phyloP scores from a whole-genome alignment of 371 early-diverging fungal species.

The Mucor plumbeus region DNA sequence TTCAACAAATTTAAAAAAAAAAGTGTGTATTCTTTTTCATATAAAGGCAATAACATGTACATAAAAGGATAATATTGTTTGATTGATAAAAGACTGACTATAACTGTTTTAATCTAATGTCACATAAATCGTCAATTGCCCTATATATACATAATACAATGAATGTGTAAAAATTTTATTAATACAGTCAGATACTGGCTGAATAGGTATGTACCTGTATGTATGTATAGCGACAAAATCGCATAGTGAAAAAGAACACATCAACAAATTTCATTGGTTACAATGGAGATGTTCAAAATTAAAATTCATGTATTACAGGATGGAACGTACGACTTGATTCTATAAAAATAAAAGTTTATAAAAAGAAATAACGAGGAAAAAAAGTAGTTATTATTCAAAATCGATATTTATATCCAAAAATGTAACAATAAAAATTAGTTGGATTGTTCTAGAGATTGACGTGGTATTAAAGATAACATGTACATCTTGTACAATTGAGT shows the following conservation, averaged over 20 bases:
- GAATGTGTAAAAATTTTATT: too few species aligned
- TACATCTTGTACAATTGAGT: too few species aligned
- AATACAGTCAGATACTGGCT: too few species aligned
- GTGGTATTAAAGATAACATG: too few species aligned
- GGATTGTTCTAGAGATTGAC: too few species aligned
- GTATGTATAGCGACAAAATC: not conserved
- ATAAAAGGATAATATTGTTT: too few species aligned
- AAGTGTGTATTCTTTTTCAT: not conserved
- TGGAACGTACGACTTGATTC: conserved; percentile 5
- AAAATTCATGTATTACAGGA: conserved; percentile 3
- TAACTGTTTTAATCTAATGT: too few species aligned
- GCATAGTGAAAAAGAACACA: not conserved
- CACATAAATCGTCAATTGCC: too few species aligned
- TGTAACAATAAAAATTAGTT: conserved; percentile 3
- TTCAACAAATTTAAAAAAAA: conserved; percentile 3
- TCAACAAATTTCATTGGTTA: not conserved
- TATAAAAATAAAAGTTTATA: conserved; percentile 11
- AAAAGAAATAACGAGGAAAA: conserved; percentile 2
- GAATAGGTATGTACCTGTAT: too few species aligned
- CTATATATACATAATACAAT: too few species aligned
- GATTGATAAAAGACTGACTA: too few species aligned
- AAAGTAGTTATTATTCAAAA: not conserved
- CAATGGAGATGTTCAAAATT: not conserved
- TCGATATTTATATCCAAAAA: conserved; percentile 15
- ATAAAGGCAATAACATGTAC: too few species aligned